Conservation (phyloP, 768 basidiomycete genomes). For the Agaricus subrufescens region DNA sequence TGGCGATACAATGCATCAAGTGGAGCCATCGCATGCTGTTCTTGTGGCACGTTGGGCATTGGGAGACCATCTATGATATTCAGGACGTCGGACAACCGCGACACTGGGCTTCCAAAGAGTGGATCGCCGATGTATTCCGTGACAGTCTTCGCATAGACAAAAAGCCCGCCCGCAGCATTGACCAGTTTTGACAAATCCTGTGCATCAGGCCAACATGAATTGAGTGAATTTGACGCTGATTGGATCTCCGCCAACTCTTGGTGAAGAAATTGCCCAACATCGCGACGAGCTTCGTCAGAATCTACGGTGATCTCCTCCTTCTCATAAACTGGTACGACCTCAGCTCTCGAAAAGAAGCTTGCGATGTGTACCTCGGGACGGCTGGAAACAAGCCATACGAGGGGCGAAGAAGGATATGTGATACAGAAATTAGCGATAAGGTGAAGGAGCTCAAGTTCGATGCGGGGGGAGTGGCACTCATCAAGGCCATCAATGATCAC, state of each 20-base stretch:
- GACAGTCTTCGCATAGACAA: constrained; percentile 19
- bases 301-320: constrained; percentile 8
- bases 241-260: constrained; percentile 9
- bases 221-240: neutral
- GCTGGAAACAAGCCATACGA: constrained; percentile 21
- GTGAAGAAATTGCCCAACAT: constrained; percentile 14
- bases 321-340: neutral
- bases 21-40: too few species aligned
- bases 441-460: constrained; percentile 13
- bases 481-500: constrained; percentile 23
- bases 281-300: constrained; percentile 11
- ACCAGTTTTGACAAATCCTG: constrained; percentile 12
- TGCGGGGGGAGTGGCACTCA: constrained; percentile 14
- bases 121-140: constrained; percentile 15
- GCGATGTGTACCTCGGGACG: constrained; percentile 21
- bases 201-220: constrained; percentile 15
- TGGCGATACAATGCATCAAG: too few species aligned
- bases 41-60: too few species aligned
- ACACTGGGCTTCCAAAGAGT: neutral
- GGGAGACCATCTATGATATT: too few species aligned
- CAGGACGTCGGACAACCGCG: neutral
- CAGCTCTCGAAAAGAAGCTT: constrained; percentile 3
- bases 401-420: neutral
- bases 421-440: constrained; percentile 5
- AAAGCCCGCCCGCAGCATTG: constrained; percentile 17